A percentile compares a stretch with the other conserved stretches of the same genome.
Conservation (phyloP, 495 filamentous ascomycete genomes). For the Rusavskia elegans region DNA sequence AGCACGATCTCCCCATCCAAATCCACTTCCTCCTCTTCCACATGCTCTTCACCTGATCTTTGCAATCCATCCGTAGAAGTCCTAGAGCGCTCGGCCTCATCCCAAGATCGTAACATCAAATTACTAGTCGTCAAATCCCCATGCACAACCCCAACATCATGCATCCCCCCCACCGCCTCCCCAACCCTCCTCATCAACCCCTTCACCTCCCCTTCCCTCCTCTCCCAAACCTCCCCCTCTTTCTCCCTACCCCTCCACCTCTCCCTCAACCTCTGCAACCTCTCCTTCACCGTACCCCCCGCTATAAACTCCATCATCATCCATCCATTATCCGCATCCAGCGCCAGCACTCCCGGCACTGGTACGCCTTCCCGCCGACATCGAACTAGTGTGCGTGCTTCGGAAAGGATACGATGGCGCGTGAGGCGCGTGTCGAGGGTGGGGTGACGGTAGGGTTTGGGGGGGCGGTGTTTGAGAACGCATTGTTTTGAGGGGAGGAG, state of each 20-base stretch:
- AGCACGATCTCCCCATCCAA: constrained; percentile 64
- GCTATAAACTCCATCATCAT: constrained; percentile 82
- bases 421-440: constrained; percentile 78
- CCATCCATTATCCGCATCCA: constrained; percentile 66
- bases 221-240: constrained; percentile 17
- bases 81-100: neutral
- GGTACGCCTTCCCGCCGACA: constrained; percentile 58
- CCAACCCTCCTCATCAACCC: constrained; percentile 61
- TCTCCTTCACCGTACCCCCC: constrained; percentile 50
- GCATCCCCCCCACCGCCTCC: constrained; percentile 57
- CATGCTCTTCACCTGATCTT: constrained; percentile 16
- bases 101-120: constrained; percentile 54
- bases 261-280: constrained; percentile 48
- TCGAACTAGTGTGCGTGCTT: constrained; percentile 69
- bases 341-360: constrained; percentile 60
- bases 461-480: constrained; percentile 84
- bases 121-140: constrained; percentile 97
- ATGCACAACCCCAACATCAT: constrained; percentile 72
- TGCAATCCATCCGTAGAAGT: neutral
- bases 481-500: constrained; percentile 51
- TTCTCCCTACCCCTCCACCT: constrained; percentile 21
- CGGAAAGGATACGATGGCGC: constrained; percentile 66
- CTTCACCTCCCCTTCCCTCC: constrained; percentile 27
- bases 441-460: constrained; percentile 86
- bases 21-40: constrained; percentile 7